Conservation (phyloP, 2,329 filamentous ascomycete genomes). For the Fusarium sp. region DNA sequence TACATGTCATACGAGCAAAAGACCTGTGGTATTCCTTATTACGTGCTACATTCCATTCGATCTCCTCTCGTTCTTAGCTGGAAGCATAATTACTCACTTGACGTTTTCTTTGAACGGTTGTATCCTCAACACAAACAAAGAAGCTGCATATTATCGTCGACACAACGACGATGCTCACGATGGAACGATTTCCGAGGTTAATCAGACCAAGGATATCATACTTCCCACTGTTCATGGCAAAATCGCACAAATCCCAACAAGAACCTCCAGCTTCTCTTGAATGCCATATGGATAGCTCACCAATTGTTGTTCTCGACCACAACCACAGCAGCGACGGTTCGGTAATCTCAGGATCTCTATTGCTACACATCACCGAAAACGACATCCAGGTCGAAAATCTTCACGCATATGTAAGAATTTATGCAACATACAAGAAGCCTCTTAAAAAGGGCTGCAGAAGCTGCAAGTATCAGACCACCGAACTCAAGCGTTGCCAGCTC, state of each 20-base stretch:
- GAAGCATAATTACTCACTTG: background rate
- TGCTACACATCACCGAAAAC: conserved; percentile 3
- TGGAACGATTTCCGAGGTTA: conserved; percentile 18
- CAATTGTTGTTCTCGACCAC: conserved; percentile 18
- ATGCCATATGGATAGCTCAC: conserved; percentile 20
- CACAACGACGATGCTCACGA: background rate
- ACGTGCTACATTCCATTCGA: accelerated
- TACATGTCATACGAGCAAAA: conserved; percentile 6
- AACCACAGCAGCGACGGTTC: background rate
- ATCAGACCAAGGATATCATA: conserved; percentile 18
- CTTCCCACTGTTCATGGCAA: background rate
- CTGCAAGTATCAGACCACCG: conserved; percentile 33
- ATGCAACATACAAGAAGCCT: conserved; percentile 25
- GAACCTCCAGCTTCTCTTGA: background rate
- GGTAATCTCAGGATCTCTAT: conserved; percentile 19
- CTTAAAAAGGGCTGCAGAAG: conserved; percentile 29
- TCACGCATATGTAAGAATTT: conserved; percentile 4
- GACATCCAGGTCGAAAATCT: conserved; percentile 21
- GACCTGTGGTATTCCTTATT: background rate
- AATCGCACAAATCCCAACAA: background rate
- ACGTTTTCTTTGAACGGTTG: too few species aligned
- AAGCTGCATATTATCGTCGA: background rate
- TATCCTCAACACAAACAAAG: too few species aligned
- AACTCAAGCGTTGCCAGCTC: conserved; percentile 35
- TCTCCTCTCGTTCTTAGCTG: background rate